Evolutionary conservation across 2,329 filamentous ascomycete genomes (phyloP), one percentile per base, ranked within the genome.

Genomic region (Cordyceps militaris): DNA sequence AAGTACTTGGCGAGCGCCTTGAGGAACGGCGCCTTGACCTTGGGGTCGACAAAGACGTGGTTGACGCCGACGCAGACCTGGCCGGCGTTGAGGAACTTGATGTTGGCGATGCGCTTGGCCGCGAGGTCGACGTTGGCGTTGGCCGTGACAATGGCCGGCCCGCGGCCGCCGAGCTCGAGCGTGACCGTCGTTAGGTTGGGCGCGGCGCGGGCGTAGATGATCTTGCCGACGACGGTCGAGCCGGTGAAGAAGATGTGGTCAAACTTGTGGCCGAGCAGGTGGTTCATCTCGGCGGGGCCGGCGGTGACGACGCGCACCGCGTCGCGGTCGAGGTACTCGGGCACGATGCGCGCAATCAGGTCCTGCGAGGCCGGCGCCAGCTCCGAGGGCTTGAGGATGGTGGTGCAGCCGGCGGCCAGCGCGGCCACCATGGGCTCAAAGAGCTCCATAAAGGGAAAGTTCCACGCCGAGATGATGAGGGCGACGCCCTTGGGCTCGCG

Each of bases 211-310:
- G 63, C 61, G 51, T 68, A 65, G 16, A 79, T 64, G 13, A 72
- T 67, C 24, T 68, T 69, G 8, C 66, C 76, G 14, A 77, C 66
- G 16, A 61, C 66, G 10, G 68, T 64, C 1, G 71, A 73, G 0
- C 76, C 76, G 0, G 75, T 78, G 62, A 73, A 78, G 66, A 77
- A 78, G 46, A 78, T 74, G 57, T 76, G 71, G 61, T 76, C 67
- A 59, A 72, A 77, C 52, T 68, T 70, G 9, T 68, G 64, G 30
- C 71, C 63, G 1, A 78, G 67, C 3, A 78, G 64, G 8, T 66
- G 44, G 4, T 62, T 59, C 42, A 70, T 77, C 60, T 75, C 72
- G 3, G 61, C 60, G 0, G 74, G 67, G 0, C 72, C 74, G 2
- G 69, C 74, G 1, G 70, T 68, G 36, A 71, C 62, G 30, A 73